A percentile compares a stretch with the other conserved stretches of the same genome.
Conservation (phyloP, 176 grass and related monocot species). For the Aechmea fasciata region DNA sequence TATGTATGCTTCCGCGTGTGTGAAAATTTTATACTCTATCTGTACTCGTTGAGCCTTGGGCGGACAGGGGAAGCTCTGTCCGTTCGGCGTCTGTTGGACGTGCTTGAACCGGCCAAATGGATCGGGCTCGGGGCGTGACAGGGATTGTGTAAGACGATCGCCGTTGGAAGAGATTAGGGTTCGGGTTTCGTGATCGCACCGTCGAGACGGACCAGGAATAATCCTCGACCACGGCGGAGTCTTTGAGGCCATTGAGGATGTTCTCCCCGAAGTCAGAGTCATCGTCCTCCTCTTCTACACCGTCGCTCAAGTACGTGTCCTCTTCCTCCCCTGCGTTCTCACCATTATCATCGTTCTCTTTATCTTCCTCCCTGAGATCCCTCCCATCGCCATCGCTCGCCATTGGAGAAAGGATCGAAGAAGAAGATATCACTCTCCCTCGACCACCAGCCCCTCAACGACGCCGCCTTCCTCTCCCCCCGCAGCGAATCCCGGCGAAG, state of each 20-base stretch:
- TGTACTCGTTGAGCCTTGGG: too few species aligned
- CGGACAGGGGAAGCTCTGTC: too few species aligned
- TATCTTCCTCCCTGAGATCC: constrained; percentile 20
- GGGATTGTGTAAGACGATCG: too few species aligned
- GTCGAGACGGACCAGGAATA: constrained; percentile 68
- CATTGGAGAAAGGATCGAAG: constrained; percentile 11
- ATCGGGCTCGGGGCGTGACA: too few species aligned
- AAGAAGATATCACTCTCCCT: neutral
- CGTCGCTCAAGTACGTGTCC: constrained; percentile 75
- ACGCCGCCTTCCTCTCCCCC: too few species aligned
- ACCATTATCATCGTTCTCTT: constrained; percentile 17
- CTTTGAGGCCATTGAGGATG: constrained; percentile 64
- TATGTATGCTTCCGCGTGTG: too few species aligned
- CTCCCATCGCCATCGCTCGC: constrained; percentile 33
- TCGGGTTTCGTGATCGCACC: constrained; percentile 14
- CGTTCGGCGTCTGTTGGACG: too few species aligned
- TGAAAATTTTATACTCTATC: too few species aligned
- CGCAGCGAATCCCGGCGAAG: too few species aligned
- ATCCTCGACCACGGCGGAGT: constrained; percentile 44
- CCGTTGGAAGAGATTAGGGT: neutral
- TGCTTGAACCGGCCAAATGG: too few species aligned
- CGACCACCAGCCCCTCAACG: too few species aligned
- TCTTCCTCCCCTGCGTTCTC: constrained; percentile 46
- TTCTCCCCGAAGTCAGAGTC: constrained; percentile 56
- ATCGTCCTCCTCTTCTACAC: constrained; percentile 43